These are phyloP conservation scores for Pecoramyces ruminantium DNA, from an alignment of 192 early-diverging fungal species.

Conservation along the genomic window DNA sequence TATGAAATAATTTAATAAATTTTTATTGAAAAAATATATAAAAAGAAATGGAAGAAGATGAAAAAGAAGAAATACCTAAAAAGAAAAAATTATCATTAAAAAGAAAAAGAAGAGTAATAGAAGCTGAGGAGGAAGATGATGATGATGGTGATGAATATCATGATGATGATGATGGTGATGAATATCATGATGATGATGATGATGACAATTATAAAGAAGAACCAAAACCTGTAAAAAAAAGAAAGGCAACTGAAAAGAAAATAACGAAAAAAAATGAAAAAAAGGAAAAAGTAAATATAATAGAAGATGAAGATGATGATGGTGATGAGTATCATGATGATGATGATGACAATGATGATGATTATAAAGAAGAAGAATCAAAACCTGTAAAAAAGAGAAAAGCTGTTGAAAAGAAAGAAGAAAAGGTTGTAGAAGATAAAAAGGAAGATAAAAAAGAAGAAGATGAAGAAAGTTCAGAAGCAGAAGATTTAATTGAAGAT, in stretches of 20 bases:
- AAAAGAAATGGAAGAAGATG: too few species aligned
- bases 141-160: too few species aligned
- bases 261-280: background rate
- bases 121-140: too few species aligned
- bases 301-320: background rate
- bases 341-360: background rate
- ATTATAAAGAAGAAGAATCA: background rate
- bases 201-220: background rate
- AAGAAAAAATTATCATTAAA: background rate
- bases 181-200: background rate
- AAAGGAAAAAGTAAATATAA: background rate
- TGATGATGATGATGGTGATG: background rate
- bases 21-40: too few species aligned
- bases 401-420: background rate
- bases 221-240: background rate
- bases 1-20: too few species aligned
- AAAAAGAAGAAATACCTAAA: background rate
- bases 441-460: background rate
- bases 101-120: background rate
- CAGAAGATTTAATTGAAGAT: background rate
- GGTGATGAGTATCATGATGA: background rate
- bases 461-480: background rate
- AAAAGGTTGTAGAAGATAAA: background rate
- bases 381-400: background rate
- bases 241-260: background rate